Percentiles rank a stretch among this genome's conserved stretches.
phyloP scores from a whole-genome alignment of 1,284 basidiomycete species.

The Ceratobasidium sp. region DNA sequence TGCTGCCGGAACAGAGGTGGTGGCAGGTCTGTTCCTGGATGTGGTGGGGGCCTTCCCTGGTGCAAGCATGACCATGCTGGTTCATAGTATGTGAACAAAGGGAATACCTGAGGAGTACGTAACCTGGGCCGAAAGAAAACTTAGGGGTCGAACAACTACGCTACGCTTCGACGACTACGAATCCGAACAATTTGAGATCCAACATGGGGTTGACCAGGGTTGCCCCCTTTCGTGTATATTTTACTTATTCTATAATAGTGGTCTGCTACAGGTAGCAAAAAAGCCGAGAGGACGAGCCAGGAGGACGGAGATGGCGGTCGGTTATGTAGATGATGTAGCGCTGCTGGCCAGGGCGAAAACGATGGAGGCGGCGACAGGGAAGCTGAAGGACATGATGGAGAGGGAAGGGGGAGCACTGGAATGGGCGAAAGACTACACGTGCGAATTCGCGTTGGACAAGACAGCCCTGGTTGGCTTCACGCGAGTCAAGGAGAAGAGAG shows the following conservation, averaged over 20 bases:
- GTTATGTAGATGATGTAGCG: slow-evolving; percentile 41
- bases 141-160: slow-evolving; percentile 34
- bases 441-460: slow-evolving; percentile 7
- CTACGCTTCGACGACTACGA: slow-evolving; percentile 22
- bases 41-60: slow-evolving; percentile 51
- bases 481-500: neutral
- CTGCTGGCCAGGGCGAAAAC: slow-evolving; percentile 13
- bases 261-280: neutral
- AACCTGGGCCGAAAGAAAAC: slow-evolving; percentile 45
- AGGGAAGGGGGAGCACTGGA: slow-evolving; percentile 4
- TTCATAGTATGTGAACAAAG: slow-evolving; percentile 51
- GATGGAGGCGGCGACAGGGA: slow-evolving; percentile 1
- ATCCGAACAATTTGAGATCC: slow-evolving; percentile 46
- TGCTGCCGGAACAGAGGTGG: slow-evolving; percentile 41
- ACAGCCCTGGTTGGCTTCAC: slow-evolving; percentile 17
- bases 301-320: slow-evolving; percentile 6
- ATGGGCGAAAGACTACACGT: slow-evolving; percentile 11
- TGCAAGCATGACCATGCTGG: slow-evolving; percentile 47
- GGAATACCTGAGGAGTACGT: slow-evolving; percentile 48
- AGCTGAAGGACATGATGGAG: slow-evolving; percentile 20
- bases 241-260: slow-evolving; percentile 19
- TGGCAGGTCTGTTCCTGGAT: slow-evolving; percentile 42
- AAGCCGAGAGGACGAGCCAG: neutral
- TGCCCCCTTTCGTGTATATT: slow-evolving; percentile 49
- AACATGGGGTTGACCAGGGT: slow-evolving; percentile 52